These are phyloP conservation scores for Metschnikowia bowlesiae DNA, from an alignment of 805 yeast genomes.

Conservation along the genomic window DNA sequence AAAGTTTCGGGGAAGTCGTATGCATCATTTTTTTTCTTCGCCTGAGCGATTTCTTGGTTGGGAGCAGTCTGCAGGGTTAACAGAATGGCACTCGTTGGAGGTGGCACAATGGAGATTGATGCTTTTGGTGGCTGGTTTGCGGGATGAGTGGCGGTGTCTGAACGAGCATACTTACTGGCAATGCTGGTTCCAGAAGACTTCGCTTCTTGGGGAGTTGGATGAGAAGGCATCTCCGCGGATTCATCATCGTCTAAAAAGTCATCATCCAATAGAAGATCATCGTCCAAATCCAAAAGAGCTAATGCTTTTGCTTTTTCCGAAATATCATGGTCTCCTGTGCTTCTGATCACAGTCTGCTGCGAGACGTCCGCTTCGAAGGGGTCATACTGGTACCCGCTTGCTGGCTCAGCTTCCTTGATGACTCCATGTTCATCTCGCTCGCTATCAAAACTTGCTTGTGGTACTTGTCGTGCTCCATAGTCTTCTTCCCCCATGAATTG, in stretches of 20 bases:
- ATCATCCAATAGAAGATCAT: constrained; percentile 29
- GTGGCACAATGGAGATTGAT: constrained; percentile 5
- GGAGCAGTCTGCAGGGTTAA: neutral
- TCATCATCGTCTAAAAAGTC: constrained; percentile 36
- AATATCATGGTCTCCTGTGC: neutral
- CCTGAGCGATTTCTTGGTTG: neutral
- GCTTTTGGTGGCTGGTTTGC: constrained; percentile 1
- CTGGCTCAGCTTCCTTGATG: neutral
- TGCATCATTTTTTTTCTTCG: constrained; percentile 58
- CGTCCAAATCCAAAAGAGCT: constrained; percentile 24
- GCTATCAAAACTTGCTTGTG: neutral
- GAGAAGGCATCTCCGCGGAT: neutral
- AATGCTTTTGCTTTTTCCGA: constrained; percentile 11
- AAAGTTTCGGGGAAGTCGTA: constrained; percentile 67
- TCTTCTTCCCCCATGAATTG: neutral
- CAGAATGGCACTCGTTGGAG: constrained; percentile 6
- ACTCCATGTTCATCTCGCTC: neutral
- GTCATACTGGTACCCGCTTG: neutral
- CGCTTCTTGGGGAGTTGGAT: neutral
- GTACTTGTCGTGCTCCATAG: neutral
- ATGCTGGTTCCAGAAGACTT: constrained; percentile 5
- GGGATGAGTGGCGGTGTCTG: neutral
- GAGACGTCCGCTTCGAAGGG: neutral
- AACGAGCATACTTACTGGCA: constrained; percentile 1
- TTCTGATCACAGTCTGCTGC: constrained; percentile 1